Evolutionary conservation across 192 early-diverging fungal species (phyloP).

Genomic region (Haplosporangium gracile): DNA sequence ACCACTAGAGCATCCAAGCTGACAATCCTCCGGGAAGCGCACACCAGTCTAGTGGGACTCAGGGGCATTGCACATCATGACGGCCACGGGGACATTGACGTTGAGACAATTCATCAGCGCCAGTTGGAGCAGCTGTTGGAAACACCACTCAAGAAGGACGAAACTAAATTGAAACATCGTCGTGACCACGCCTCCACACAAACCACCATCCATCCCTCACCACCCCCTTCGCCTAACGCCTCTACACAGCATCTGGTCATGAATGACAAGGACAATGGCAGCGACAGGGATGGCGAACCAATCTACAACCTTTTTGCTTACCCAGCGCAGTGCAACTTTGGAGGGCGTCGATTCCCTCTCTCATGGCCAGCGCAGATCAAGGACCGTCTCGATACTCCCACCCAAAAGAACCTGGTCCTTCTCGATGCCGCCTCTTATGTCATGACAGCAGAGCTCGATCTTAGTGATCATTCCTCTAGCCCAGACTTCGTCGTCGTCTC

Average conservation of each 20-base stretch:
- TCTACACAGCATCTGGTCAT: constrained; percentile 1
- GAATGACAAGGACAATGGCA: neutral
- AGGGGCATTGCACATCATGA: constrained; percentile 64
- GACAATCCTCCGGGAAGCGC: constrained; percentile 75
- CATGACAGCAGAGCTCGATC: constrained; percentile 72
- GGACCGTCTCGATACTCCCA: constrained; percentile 30
- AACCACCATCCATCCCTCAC: constrained; percentile 34
- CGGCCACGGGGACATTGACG: constrained; percentile 28
- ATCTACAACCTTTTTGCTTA: constrained; percentile 75
- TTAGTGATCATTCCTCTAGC: constrained; percentile 58
- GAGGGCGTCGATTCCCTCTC: constrained; percentile 79
- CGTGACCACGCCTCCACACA: neutral
- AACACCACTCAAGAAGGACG: neutral
- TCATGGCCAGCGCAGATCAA: constrained; percentile 65
- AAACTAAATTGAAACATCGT: neutral
- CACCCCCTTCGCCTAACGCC: constrained; percentile 32
- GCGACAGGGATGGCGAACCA: neutral
- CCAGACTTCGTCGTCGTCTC: constrained; percentile 82
- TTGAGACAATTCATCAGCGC: constrained; percentile 25
- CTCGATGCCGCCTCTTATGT: constrained; percentile 83
- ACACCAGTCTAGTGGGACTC: constrained; percentile 85
- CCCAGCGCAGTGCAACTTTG: constrained; percentile 90
- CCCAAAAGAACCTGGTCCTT: constrained; percentile 64
- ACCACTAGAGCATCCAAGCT: constrained; percentile 41
- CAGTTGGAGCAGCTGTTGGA: constrained; percentile 30